Conservation (phyloP, 768 basidiomycete genomes). For the Rhodocollybia butyracea region DNA sequence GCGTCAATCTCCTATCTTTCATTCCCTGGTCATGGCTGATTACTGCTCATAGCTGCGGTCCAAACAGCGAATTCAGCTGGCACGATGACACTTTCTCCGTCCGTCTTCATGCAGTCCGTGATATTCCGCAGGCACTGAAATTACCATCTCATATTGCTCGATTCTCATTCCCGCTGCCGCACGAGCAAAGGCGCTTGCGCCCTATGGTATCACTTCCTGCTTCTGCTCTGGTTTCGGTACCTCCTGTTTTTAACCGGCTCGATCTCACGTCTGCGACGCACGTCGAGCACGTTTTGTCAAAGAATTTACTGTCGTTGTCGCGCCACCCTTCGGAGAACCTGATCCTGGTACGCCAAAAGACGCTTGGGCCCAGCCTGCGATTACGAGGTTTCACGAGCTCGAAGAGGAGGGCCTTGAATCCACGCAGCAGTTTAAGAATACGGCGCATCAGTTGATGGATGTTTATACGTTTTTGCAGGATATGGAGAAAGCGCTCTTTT, state of each 20-base stretch:
- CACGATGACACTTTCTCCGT: conserved; percentile 33
- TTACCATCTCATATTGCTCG: conserved; percentile 43
- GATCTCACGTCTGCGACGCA: neutral
- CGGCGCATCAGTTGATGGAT: neutral
- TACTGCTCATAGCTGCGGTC: conserved; percentile 33
- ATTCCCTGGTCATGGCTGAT: neutral
- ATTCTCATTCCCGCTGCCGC: conserved; percentile 25
- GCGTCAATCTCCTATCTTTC: neutral
- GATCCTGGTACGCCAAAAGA: neutral
- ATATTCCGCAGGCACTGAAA: conserved; percentile 39
- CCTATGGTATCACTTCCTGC: neutral
- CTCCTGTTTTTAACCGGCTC: neutral
- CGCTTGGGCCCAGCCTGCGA: neutral
- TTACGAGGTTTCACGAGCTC: neutral
- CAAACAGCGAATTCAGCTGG: conserved; percentile 43
- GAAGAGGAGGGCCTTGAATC: neutral
- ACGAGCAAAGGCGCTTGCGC: neutral
- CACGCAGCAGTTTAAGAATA: neutral
- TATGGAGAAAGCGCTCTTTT: neutral
- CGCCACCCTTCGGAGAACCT: neutral
- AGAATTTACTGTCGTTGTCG: neutral
- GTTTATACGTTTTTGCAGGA: neutral
- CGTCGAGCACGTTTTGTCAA: neutral
- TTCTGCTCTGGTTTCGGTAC: neutral
- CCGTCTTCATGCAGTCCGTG: conserved; percentile 37